A percentile compares a stretch with the other conserved stretches of the same genome.
phyloP scores from a whole-genome alignment of 306 rosid species.

The Aeschynomene evenia region DNA sequence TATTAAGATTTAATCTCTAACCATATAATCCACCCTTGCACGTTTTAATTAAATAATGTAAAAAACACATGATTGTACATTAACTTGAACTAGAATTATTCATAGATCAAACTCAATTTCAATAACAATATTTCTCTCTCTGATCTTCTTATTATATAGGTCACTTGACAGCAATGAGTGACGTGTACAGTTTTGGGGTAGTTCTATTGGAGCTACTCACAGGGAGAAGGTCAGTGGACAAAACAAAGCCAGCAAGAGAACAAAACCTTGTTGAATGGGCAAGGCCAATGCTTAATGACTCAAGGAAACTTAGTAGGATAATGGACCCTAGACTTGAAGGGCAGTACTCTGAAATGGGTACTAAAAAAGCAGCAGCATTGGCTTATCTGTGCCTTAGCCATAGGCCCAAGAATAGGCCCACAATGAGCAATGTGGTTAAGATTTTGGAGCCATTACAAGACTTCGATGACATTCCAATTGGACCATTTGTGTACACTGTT shows the following conservation, averaged over 20 bases:
- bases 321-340: conserved; percentile 88
- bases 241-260: conserved; percentile 55
- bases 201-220: conserved; percentile 73
- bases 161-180: conserved; percentile 92
- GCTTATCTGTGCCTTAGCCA: conserved; percentile 85
- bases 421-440: conserved; percentile 66
- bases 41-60: background rate
- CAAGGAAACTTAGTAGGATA: conserved; percentile 52
- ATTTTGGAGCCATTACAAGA: conserved; percentile 67
- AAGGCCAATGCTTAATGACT: conserved; percentile 71
- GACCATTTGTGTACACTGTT: conserved; percentile 66
- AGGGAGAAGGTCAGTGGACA: conserved; percentile 78
- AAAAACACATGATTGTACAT: background rate
- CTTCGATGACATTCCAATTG: conserved; percentile 63
- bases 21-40: background rate
- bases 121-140: background rate
- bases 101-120: background rate
- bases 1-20: background rate
- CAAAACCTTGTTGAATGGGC: conserved; percentile 86
- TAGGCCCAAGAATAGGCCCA: conserved; percentile 68
- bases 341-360: conserved; percentile 67
- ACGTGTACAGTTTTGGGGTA: conserved; percentile 91
- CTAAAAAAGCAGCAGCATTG: conserved; percentile 73
- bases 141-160: conserved; percentile 37
- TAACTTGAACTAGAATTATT: background rate